A percentile compares a stretch with the other conserved stretches of the same genome.
Evolutionary conservation across 768 basidiomycete genomes (phyloP).

Genomic region (Tylopilus sp.): DNA sequence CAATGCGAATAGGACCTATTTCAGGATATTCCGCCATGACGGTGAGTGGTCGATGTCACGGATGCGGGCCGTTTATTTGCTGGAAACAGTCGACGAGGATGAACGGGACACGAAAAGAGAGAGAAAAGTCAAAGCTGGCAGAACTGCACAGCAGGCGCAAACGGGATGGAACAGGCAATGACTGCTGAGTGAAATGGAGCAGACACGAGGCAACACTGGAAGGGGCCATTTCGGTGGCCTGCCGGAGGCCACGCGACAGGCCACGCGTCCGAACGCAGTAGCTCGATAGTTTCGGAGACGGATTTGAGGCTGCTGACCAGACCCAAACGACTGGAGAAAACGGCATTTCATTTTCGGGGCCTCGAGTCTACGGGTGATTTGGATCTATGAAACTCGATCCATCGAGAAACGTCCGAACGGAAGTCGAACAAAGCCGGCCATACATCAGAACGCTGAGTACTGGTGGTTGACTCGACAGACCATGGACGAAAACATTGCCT

Average conservation of each 20-base stretch:
- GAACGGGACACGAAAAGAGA: not conserved
- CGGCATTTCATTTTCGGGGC: no score
- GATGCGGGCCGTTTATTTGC: not conserved
- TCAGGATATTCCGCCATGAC: slow-evolving; percentile 29
- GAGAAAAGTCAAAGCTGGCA: slow-evolving; percentile 2
- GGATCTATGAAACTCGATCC: no score
- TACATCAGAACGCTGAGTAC: not conserved
- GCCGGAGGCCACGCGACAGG: slow-evolving; percentile 13
- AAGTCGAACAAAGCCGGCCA: not conserved
- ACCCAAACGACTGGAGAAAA: not conserved
- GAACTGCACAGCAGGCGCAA: slow-evolving; percentile 23
- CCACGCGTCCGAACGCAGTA: not conserved
- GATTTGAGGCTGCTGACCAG: not conserved
- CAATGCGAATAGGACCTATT: slow-evolving; percentile 23
- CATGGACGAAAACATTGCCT: not conserved
- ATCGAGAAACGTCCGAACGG: no score
- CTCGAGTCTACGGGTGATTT: no score
- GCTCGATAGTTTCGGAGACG: not conserved
- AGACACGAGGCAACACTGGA: slow-evolving; percentile 31
- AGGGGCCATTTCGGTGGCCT: slow-evolving; percentile 19
- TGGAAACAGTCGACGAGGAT: not conserved
- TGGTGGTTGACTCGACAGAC: not conserved
- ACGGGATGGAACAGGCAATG: slow-evolving; percentile 21
- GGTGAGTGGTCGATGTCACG: not conserved
- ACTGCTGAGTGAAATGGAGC: slow-evolving; percentile 15